Base-by-base conservation (phyloP, 306 rosid genomes). In the Quercus bicolor region DNA sequence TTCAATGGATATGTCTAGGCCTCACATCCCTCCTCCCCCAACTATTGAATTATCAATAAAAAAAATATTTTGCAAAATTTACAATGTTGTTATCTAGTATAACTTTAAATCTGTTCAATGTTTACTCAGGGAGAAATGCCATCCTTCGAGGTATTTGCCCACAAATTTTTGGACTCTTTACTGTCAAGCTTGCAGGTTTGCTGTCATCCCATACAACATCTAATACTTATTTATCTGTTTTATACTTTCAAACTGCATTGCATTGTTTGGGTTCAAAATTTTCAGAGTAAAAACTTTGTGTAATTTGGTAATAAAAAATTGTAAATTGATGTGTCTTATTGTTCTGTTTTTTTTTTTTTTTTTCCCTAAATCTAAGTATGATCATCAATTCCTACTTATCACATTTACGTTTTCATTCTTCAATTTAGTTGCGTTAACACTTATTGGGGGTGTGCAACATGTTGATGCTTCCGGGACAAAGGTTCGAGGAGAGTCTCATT, bases 401-500 rank as follows among this genome's bases (percentile, higher is more conserved):
- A 15, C 51, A 34, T 59, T 66, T 60, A 72, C 68, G 56, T 76
- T 68, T 52, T 85, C 76, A 68, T 68, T 79, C 75, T 77, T 84
- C 56, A 72, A 74, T 53, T 78, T 81, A 94, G 98, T 94, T 87
- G 91, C 93, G 56, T 85, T 94, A 75, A 94, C 98, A 69, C 93
- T 94, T 72, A 88, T 92, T 34, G 98, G 98, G 86, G 97, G 98
- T 68, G 97, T 94, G 78, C 97, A 94, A 92, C 97, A 92, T 83
- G 89, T 86, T 37, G 97, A 91, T 85, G 87, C 90, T 80, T 89
- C 97, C 74, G 98, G 98, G 81, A 92, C 98, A 28, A 91, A 88
- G 87, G 86, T 94, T 80, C 91, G 98, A 74, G 97, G 98, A 80
- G 98, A 94, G 90, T 90, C 97, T 78, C 97, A 94, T 89, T 85